Evolutionary conservation across 2,329 filamentous ascomycete genomes (phyloP).

Genomic region (Monilinia fructigena): DNA sequence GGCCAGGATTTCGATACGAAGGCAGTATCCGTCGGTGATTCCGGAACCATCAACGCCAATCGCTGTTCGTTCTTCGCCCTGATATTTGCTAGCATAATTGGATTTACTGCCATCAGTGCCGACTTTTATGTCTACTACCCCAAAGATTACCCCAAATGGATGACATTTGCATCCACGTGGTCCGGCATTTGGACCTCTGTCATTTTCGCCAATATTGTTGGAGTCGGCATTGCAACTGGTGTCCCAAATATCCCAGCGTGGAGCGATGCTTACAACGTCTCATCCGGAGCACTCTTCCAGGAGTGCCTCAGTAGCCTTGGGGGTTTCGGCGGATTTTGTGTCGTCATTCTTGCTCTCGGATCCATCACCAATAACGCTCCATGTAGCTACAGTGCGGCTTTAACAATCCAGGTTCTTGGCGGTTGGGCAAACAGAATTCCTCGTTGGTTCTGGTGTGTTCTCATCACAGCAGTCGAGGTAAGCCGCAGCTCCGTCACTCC

Average conservation of each 20-base stretch:
- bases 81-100: slow-evolving; percentile 44
- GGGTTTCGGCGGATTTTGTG: slow-evolving; percentile 63
- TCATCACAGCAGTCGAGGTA: slow-evolving; percentile 28
- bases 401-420: slow-evolving; percentile 65
- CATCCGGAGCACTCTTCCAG: slow-evolving; percentile 23
- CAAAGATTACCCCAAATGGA: slow-evolving; percentile 35
- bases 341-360: slow-evolving; percentile 61
- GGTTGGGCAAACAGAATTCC: slow-evolving; percentile 56
- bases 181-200: slow-evolving; percentile 25
- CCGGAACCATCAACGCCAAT: slow-evolving; percentile 50
- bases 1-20: slow-evolving; percentile 54
- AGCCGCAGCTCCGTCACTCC: not conserved
- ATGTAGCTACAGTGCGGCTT: slow-evolving; percentile 60
- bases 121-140: slow-evolving; percentile 33
- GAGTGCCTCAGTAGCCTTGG: slow-evolving; percentile 54
- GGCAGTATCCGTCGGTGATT: slow-evolving; percentile 48
- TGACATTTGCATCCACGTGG: slow-evolving; percentile 27
- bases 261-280: slow-evolving; percentile 24
- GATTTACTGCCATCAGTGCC: slow-evolving; percentile 27
- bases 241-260: slow-evolving; percentile 25
- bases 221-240: slow-evolving; percentile 28
- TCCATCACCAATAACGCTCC: slow-evolving; percentile 64
- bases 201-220: slow-evolving; percentile 26
- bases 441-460: slow-evolving; percentile 50
- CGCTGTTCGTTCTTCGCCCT: slow-evolving; percentile 50